Conservation (phyloP, 2,329 filamentous ascomycete genomes). For the Neocucurbitaria cava region DNA sequence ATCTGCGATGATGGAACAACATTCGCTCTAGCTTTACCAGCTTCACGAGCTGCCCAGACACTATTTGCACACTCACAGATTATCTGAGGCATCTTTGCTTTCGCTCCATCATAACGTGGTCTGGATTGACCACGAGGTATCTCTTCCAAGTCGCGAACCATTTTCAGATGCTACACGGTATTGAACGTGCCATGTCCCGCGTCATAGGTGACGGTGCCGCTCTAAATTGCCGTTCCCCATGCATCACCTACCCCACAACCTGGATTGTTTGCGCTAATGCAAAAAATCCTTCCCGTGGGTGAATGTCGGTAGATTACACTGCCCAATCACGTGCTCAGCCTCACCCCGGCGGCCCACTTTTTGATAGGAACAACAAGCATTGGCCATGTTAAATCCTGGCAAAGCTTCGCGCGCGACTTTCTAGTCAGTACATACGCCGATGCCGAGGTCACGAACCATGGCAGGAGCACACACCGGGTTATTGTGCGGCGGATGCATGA, state of each 20-base stretch:
- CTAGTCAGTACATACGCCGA: background rate
- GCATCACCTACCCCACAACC: background rate
- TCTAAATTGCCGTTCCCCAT: background rate
- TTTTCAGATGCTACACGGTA: too few species aligned
- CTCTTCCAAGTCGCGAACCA: too few species aligned
- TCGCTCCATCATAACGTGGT: too few species aligned
- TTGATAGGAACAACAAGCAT: background rate
- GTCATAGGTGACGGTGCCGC: slow-evolving; percentile 52
- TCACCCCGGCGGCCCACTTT: background rate
- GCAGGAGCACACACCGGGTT: too few species aligned
- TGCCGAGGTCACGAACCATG: background rate
- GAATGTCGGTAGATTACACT: background rate
- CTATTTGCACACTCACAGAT: too few species aligned
- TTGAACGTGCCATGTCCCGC: too few species aligned
- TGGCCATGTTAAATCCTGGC: background rate
- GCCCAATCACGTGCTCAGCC: background rate
- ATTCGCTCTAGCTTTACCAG: background rate
- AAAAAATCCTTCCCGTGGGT: background rate
- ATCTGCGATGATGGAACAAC: too few species aligned
- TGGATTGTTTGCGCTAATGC: background rate
- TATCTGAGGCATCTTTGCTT: too few species aligned
- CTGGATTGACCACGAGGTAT: too few species aligned
- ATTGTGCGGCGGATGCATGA: background rate
- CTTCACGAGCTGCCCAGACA: background rate
- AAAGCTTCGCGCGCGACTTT: background rate